Conservation (phyloP, 2,329 filamentous ascomycete species). For the Botrytis galanthina region DNA sequence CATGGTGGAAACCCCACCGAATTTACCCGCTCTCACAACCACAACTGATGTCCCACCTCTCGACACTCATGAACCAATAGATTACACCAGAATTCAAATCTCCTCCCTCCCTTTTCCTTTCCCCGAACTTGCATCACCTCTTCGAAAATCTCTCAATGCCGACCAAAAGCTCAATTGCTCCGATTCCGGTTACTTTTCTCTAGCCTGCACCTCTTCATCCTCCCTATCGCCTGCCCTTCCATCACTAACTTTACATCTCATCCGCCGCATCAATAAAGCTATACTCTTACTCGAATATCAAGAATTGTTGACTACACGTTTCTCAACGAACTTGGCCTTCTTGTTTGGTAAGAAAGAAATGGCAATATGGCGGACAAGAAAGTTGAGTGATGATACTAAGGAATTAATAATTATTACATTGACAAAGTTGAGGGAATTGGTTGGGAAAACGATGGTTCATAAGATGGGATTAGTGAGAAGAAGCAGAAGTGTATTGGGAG, state of each 20-base stretch:
- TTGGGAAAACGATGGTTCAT: slow-evolving; percentile 18
- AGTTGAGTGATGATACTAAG: slow-evolving; percentile 16
- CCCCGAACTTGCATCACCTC: slow-evolving; percentile 5
- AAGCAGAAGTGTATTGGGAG: slow-evolving; percentile 11
- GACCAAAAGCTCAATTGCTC: slow-evolving; percentile 10
- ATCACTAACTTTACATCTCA: slow-evolving; percentile 3
- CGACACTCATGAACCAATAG: slow-evolving; percentile 14
- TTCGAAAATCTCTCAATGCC: slow-evolving; percentile 2
- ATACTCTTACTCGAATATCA: slow-evolving; percentile 14
- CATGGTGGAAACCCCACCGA: background rate
- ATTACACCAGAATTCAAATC: slow-evolving; percentile 17
- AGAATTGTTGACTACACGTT: slow-evolving; percentile 15
- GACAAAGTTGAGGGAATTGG: slow-evolving; percentile 19
- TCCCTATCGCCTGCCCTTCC: background rate
- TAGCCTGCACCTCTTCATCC: background rate
- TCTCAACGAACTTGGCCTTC: slow-evolving; percentile 16
- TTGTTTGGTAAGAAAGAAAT: slow-evolving; percentile 20
- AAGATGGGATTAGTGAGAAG: slow-evolving; percentile 16
- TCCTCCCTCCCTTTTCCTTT: background rate
- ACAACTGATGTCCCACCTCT: slow-evolving; percentile 3
- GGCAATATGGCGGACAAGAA: slow-evolving; percentile 15
- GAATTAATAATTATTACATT: slow-evolving; percentile 16
- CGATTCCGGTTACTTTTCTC: slow-evolving; percentile 17
- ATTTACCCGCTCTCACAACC: background rate
- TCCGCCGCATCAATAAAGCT: slow-evolving; percentile 11